Evolutionary conservation across 75 land plant genomes (phyloP).

Genomic region (Isoetes taiwanensis): DNA sequence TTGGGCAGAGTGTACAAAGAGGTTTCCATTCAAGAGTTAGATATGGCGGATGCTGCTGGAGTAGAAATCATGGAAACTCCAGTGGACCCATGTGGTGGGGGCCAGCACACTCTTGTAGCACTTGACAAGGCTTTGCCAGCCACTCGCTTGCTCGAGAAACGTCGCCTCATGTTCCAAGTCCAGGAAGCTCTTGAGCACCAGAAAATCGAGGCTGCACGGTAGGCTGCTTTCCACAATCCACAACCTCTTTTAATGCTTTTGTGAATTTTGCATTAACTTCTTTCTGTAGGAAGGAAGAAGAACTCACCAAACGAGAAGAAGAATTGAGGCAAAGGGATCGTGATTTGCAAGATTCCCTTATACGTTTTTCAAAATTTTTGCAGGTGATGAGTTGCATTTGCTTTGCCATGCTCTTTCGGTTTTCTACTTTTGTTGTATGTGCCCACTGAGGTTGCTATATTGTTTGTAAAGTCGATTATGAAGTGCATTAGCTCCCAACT

Average conservation of each 20-base stretch:
- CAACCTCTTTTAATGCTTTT: neutral
- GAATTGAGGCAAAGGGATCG: constrained; percentile 19
- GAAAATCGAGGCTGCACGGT: constrained; percentile 24
- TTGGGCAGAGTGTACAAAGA: too few relatives aligned
- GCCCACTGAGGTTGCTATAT: too few relatives aligned
- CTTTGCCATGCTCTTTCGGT: too few relatives aligned
- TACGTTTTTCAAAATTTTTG: constrained; percentile 29
- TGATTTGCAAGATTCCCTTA: constrained; percentile 24
- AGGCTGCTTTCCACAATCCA: too few relatives aligned
- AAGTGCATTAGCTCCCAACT: too few relatives aligned
- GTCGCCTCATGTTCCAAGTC: constrained; percentile 28
- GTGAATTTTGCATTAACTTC: neutral
- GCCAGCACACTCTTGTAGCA: constrained; percentile 2
- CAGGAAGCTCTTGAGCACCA: constrained; percentile 24
- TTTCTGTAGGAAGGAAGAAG: constrained; percentile 23
- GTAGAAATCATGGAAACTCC: too few relatives aligned
- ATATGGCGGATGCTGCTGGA: too few relatives aligned
- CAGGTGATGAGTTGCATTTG: too few relatives aligned
- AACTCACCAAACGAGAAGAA: constrained; percentile 27
- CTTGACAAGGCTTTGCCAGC: constrained; percentile 29
- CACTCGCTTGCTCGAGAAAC: constrained; percentile 26
- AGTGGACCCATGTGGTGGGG: too few relatives aligned
- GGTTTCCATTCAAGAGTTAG: too few relatives aligned
- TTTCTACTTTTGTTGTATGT: too few relatives aligned
- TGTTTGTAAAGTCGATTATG: too few relatives aligned